Evolutionary conservation across 139 green algal genomes (phyloP).

Genomic region (Trebouxia sp.): DNA sequence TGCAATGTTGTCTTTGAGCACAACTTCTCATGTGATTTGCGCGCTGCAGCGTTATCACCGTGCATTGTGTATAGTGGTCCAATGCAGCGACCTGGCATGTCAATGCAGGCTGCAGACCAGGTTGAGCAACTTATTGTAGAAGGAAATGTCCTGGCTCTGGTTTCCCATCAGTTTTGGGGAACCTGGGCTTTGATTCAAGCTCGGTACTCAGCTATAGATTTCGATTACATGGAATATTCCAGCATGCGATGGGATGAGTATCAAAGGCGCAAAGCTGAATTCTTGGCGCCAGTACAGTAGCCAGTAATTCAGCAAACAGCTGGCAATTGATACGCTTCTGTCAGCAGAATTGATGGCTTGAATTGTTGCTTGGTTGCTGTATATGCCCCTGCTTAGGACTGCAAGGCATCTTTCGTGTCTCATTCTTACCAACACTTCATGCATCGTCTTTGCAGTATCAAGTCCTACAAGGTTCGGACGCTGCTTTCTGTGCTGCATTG

Average conservation of each 20-base stretch:
- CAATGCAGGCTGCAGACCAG: constrained; percentile 35
- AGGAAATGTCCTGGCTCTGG: constrained; percentile 80
- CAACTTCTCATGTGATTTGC: neutral
- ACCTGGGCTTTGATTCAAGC: constrained; percentile 77
- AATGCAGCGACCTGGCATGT: neutral
- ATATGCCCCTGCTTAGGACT: too few species aligned
- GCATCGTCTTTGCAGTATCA: too few species aligned
- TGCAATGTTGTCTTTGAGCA: neutral
- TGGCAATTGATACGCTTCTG: too few species aligned
- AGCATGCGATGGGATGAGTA: constrained; percentile 72
- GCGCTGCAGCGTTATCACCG: neutral
- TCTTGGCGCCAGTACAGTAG: constrained; percentile 17
- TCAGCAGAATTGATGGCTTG: too few species aligned
- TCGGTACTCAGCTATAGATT: constrained; percentile 81
- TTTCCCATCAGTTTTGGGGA: constrained; percentile 93
- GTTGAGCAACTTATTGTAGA: constrained; percentile 59
- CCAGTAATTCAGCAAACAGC: neutral
- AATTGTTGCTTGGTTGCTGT: too few species aligned
- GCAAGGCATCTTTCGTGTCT: too few species aligned
- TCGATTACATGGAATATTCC: constrained; percentile 86
- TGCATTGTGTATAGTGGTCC: neutral
- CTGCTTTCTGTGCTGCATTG: too few species aligned
- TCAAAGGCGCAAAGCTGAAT: constrained; percentile 58
- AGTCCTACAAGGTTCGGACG: too few species aligned
- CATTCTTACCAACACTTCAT: too few species aligned